Conservation (phyloP, 352 stramenopile species). For the Blastocystis sp. region DNA sequence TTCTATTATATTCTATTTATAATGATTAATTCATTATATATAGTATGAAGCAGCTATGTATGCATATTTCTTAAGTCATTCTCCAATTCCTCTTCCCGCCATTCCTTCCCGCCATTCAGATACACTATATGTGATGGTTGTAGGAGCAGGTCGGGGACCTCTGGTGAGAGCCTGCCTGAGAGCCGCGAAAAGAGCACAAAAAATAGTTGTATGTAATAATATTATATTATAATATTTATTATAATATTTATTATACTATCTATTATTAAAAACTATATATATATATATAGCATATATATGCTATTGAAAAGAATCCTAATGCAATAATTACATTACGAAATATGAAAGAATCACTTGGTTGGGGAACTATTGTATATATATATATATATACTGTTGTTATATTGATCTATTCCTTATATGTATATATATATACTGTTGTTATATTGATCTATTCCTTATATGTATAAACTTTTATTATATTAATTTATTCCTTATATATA, state of each 20-base stretch:
- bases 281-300: too few relatives aligned
- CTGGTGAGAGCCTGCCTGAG: slow-evolving; percentile 66
- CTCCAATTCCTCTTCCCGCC: too few relatives aligned
- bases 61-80: too few relatives aligned
- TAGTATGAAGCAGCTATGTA: too few relatives aligned
- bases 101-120: too few relatives aligned
- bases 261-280: too few relatives aligned
- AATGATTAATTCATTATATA: too few relatives aligned
- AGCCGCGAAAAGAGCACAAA: slow-evolving; percentile 51
- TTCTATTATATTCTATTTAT: too few relatives aligned
- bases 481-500: not conserved
- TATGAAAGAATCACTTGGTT: slow-evolving; percentile 44
- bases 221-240: too few relatives aligned
- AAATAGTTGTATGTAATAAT: slow-evolving; percentile 54
- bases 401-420: not conserved
- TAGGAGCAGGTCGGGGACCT: slow-evolving; percentile 79
- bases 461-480: not conserved
- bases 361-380: slow-evolving; percentile 44
- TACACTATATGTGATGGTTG: slow-evolving; percentile 51
- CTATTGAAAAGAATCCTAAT: slow-evolving; percentile 94
- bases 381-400: not conserved
- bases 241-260: too few relatives aligned
- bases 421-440: not conserved
- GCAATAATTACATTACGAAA: slow-evolving; percentile 74
- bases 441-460: not conserved